Percentiles rank a stretch among this genome's conserved stretches.
These are phyloP conservation scores for Fusarium sp. DNA, from an alignment of 2,329 filamentous ascomycete genomes.

Conservation along the genomic window DNA sequence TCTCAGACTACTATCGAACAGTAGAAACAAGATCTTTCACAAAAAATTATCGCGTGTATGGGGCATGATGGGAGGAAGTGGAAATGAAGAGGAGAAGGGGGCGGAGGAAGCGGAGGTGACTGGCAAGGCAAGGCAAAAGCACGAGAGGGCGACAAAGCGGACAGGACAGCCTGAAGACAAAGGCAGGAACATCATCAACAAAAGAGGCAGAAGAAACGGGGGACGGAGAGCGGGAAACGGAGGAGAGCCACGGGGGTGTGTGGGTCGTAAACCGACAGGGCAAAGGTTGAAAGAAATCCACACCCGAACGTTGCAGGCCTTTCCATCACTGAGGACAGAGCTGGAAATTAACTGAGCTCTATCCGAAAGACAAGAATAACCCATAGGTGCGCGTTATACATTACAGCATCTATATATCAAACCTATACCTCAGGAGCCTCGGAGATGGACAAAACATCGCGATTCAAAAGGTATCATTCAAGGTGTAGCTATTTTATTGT, in stretches of 20 bases:
- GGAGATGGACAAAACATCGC: background rate
- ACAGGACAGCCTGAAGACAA: constrained; percentile 30
- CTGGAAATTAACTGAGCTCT: background rate
- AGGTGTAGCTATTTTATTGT: background rate
- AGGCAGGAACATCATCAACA: constrained; percentile 22
- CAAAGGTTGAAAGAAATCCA: background rate
- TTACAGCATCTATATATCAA: background rate
- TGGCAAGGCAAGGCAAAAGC: constrained; percentile 19
- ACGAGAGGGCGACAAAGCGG: constrained; percentile 19
- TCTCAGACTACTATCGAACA: background rate
- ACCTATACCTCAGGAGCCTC: background rate
- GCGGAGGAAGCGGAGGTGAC: constrained; percentile 19
- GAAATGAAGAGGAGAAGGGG: constrained; percentile 15
- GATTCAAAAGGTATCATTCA: too few relatives aligned
- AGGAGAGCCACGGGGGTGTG: constrained; percentile 32
- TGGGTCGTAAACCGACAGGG: constrained; percentile 32
- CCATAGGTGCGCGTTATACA: background rate
- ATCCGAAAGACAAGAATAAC: background rate
- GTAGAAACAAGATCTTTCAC: background rate
- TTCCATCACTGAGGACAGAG: background rate
- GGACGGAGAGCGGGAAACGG: constrained; percentile 32
- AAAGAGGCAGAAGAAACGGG: constrained; percentile 25
- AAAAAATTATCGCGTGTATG: constrained; percentile 7
- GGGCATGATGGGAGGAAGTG: constrained; percentile 9
- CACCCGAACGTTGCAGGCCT: background rate